Evolutionary conservation across 2,329 filamentous ascomycete genomes (phyloP), one percentile per base, ranked within the genome.

Genomic region (Fusarium sarcochroum): DNA sequence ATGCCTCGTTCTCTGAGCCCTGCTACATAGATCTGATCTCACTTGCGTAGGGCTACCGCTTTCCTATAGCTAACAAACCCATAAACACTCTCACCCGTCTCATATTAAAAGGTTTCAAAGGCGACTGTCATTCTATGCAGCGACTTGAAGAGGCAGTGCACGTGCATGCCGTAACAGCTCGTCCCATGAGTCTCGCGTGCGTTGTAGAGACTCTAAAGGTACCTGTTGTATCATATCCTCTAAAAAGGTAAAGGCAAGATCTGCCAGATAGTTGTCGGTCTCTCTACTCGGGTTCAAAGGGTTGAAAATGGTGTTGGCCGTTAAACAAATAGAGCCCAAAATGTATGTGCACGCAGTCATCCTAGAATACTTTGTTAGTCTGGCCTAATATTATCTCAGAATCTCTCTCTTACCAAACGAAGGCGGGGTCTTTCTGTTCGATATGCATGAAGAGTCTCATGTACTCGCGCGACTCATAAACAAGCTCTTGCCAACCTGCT

Each of bases 401-500:
- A n/a, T 14, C 13, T 13, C 23, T 21, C 38, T 23, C 32, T 21
- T 6, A 58, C 40, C 54, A 57, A 3, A 47, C n/a, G 3, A 56
- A 55, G 0, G 56, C 56, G 4, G 51, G 40, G 7, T 59, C 56
- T 17, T 47, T 59, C 0, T 4, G 27, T 13, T 35, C 35, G 7
- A 58, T 52, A 0, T 46, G 34, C 13, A 17, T 2, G n/a, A 64
- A 68, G 3, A 68, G 8, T 3, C n/a, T 17, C 17, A 67, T 61
- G 6, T 18, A 60, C 11, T 35, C 18, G 5, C 66, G 63, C 21
- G 46, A 47, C 21, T 57, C 59, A 6, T 50, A 5, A 2, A 69
- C 63, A 17, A 69, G 48, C 1, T 21, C 30, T 4, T 63, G 15
- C 66, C 66, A 67, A 4, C 53, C 52, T 4, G 46, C 38, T 7